These are phyloP conservation scores for Pythium aphanidermatum DNA, from an alignment of 352 stramenopile species.

Conservation along the genomic window DNA sequence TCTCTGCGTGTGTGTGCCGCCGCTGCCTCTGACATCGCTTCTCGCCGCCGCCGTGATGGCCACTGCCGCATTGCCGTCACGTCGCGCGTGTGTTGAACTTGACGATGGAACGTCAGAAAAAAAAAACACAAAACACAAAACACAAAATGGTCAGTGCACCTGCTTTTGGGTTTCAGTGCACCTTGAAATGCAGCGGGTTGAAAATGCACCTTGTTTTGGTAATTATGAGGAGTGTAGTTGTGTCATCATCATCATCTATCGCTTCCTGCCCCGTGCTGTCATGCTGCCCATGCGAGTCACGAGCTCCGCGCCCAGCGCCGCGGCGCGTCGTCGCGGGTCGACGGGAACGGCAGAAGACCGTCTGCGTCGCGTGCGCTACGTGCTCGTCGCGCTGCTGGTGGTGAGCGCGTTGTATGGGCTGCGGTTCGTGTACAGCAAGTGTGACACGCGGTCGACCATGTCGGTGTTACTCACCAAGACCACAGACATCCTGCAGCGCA, in stretches of 20 bases:
- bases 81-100: too few species aligned
- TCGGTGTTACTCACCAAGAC: slow-evolving; percentile 60
- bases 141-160: too few species aligned
- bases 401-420: slow-evolving; percentile 29
- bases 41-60: too few species aligned
- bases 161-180: too few species aligned
- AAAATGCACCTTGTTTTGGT: slow-evolving; percentile 12
- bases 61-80: too few species aligned
- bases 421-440: slow-evolving; percentile 66
- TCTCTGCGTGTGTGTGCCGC: too few species aligned
- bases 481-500: slow-evolving; percentile 45
- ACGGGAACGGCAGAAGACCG: slow-evolving; percentile 7
- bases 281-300: slow-evolving; percentile 15
- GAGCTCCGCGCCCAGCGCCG: slow-evolving; percentile 1
- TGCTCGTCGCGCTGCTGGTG: slow-evolving; percentile 24
- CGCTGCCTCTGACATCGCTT: too few species aligned
- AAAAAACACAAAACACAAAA: too few species aligned
- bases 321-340: neutral
- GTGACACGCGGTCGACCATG: slow-evolving; percentile 69
- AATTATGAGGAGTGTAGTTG: too few species aligned
- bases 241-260: slow-evolving; percentile 2
- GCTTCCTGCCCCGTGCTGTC: neutral
- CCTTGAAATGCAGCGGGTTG: too few species aligned
- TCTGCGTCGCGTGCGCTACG: slow-evolving; percentile 21
- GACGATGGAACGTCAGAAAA: too few species aligned